Base-by-base conservation (phyloP, 345 rosid species). In the Gossypioides kirkii region DNA sequence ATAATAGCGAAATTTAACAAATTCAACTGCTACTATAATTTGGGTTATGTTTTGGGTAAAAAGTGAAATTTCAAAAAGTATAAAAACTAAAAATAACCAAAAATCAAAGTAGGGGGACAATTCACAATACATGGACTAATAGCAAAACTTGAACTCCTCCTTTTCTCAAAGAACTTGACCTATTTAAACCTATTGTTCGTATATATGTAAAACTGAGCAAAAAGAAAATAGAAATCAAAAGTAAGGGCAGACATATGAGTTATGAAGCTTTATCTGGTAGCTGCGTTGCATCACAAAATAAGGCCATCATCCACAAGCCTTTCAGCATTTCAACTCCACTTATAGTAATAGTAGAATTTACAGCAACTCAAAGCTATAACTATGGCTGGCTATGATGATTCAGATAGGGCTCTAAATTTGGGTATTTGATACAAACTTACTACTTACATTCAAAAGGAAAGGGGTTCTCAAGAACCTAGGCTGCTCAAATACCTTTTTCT, bases 281-380 rank as follows among this genome's bases (percentile, higher is more conserved):
- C 70, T 13, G 70, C 20, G 25, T 66, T 7, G 70, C 38, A 66
- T 66, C 41, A 23, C 55, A 66, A 66, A 45, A 66, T 22, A 66
- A 46, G 54, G 55, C 3, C 18, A 66, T 47, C 56, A 66, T 47
- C 71, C 41, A 25, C 16, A 47, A 67, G 22, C 41, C 22, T n/a
- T 47, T 46, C 22, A 13, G 1, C 25, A 45, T 41, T 42, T 63
- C 69, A 11, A 25, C 56, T 67, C 56, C 55, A 47, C 17, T 54
- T 9, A 20, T 54, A 9, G 10, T 32, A 38, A 3, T 4, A 4
- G 1, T 16, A 62, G 13, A n/a, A 17, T 36, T 38, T 38, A 38
- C 68, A 62, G 11, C 38, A 32, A 32, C 38, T 32, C 38, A 28
- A n/a, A 62, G 8, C 26, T 62, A 38, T 17, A 62, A 8, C 26